Conservation (phyloP, 1,139 yeast genomes). For the Blastobotrys arbuscula region DNA sequence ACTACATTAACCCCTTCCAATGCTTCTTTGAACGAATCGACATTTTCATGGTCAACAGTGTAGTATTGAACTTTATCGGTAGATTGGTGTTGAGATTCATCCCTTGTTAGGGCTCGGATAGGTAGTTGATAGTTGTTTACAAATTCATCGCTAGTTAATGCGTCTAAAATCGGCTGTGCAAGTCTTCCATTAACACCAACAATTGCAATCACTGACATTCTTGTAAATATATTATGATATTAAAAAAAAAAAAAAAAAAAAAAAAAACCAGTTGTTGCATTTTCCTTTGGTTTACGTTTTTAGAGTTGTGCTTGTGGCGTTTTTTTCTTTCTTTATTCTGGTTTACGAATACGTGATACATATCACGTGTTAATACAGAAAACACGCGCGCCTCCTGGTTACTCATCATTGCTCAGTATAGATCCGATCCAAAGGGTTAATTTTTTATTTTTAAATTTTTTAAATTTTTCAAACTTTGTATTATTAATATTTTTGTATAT, state of each 20-base stretch:
- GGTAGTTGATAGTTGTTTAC: conserved; percentile 44
- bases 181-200: conserved; percentile 50
- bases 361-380: no score
- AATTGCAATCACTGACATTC: conserved; percentile 35
- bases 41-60: conserved; percentile 14
- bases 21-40: conserved; percentile 28
- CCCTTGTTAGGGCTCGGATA: conserved; percentile 47
- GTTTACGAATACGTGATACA: no score
- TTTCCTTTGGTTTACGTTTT: no score
- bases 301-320: no score
- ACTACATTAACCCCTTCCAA: conserved; percentile 49
- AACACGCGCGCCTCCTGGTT: no score
- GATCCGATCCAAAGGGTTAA: no score
- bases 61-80: conserved; percentile 28
- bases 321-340: no score
- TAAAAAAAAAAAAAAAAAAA: not conserved
- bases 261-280: not conserved
- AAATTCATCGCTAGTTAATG: conserved; percentile 40
- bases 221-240: not conserved
- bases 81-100: conserved; percentile 35
- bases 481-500: no score
- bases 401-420: no score
- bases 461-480: no score
- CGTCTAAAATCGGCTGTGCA: conserved; percentile 44
- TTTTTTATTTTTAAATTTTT: no score